These are phyloP conservation scores for Rhynchospora tenuis DNA, from an alignment of 176 grass and related monocot species.

Conservation along the genomic window DNA sequence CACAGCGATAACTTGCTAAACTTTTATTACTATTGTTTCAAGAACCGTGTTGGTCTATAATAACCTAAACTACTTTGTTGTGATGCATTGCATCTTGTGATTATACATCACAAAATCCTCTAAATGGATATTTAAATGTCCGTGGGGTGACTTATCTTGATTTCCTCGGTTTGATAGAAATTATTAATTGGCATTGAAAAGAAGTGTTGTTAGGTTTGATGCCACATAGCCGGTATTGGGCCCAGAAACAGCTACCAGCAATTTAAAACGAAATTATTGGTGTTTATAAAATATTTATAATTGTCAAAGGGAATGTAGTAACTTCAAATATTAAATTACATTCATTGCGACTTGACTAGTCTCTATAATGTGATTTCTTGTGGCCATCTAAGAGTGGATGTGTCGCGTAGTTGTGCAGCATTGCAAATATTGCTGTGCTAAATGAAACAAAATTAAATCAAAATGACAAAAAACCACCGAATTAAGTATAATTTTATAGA, in stretches of 20 bases:
- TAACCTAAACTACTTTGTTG: background rate
- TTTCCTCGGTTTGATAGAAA: background rate
- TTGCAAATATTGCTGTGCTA: background rate
- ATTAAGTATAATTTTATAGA: background rate
- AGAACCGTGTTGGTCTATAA: background rate
- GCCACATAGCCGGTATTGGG: background rate
- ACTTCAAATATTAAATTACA: slow-evolving; percentile 3
- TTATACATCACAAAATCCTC: background rate
- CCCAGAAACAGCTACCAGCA: background rate
- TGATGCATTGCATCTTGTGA: background rate
- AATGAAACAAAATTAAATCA: background rate
- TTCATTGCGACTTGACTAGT: background rate
- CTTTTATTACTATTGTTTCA: background rate
- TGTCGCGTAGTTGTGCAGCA: background rate
- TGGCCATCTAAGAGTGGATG: background rate
- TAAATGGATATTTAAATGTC: background rate
- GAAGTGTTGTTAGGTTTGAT: slow-evolving; percentile 7
- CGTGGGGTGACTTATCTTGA: background rate
- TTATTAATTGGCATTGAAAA: background rate
- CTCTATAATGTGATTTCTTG: background rate
- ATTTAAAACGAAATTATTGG: slow-evolving; percentile 21
- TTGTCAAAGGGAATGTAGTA: slow-evolving; percentile 9
- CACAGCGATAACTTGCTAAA: background rate
- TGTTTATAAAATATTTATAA: background rate
- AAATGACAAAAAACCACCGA: background rate